phyloP scores from a whole-genome alignment of 148 eudicot species.

The Vaccinium vitisidaea region DNA sequence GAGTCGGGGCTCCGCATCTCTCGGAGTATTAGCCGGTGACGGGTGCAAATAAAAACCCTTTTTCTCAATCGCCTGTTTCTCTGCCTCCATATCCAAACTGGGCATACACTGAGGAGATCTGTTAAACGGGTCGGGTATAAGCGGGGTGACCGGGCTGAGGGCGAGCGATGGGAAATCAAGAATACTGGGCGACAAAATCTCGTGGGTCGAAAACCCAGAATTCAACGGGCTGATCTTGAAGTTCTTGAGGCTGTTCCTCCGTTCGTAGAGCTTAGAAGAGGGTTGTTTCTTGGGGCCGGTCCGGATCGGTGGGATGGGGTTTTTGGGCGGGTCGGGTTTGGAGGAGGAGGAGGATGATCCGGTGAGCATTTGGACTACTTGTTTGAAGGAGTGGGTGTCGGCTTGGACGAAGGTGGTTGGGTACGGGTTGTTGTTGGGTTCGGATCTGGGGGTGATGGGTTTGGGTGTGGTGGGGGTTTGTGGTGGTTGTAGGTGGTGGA shows the following conservation, averaged over 20 bases:
- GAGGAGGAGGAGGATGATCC: conserved; percentile 49
- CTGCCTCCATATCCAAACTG: conserved; percentile 31
- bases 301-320: conserved; percentile 42
- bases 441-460: conserved; percentile 45
- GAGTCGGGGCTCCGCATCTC: conserved; percentile 52
- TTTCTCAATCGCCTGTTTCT: conserved; percentile 45
- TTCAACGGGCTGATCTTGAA: conserved; percentile 46
- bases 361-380: conserved; percentile 60
- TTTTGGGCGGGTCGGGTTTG: conserved; percentile 26
- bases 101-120: conserved; percentile 24
- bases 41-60: conserved; percentile 55
- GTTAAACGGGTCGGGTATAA: conserved; percentile 55
- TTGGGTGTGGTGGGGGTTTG: conserved; percentile 22
- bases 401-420: conserved; percentile 69
- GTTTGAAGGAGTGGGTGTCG: conserved; percentile 56
- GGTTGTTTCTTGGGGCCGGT: conserved; percentile 40
- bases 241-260: conserved; percentile 53
- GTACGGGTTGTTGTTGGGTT: conserved; percentile 46
- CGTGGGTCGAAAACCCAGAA: conserved; percentile 38
- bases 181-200: conserved; percentile 62
- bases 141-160: conserved; percentile 59
- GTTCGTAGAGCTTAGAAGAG: conserved; percentile 65
- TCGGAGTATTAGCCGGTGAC: conserved; percentile 56
- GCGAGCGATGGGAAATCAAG: conserved; percentile 69
- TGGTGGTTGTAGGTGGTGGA: conserved; percentile 26